Evolutionary conservation across 2,329 filamentous ascomycete species (phyloP), one percentile per base, ranked within the genome.

Genomic region (Aureobasidium zeae): DNA sequence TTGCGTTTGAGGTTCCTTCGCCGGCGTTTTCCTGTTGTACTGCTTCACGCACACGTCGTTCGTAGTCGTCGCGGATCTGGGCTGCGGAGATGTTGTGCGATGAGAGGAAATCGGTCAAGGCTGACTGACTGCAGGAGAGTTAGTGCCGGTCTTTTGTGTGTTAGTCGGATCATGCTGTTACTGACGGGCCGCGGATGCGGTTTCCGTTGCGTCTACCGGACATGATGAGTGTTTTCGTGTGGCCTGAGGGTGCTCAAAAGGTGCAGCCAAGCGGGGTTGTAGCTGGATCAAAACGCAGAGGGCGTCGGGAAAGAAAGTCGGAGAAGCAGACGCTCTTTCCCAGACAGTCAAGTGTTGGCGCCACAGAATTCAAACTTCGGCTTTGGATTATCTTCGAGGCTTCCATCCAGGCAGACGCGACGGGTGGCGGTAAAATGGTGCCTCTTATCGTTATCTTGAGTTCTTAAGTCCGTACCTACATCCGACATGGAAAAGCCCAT

Each of bases 21-120:
- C 52, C 57, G 12, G 52, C 54, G 16, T 61, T 58, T 22, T 57
- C 54, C 21, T 56, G 53, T 41, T 61, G 61, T 46, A 68, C 65
- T 29, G 70, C 69, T 50, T 73, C 64, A 52, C 64, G 63, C 15
- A 71, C 54, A 25, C 77, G 72, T 44, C 70, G 67, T 48, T 70
- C 68, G 55, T 77, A 75, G 39, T 77, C 75, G 52, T 74, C 65
- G 33, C 72, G 70, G 48, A 81, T 81, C 53, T 79, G 74, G 42
- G 68, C 67, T 3, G 77, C 77, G 16, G 76, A 84, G 51, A 86
- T 86, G 54, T 85, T 85, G 60, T 84, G 79, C 2, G 81, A 76
- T 15, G 43, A 29, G 20, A 50, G 64, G 53, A 81, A 83, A 55
- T 82, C 77, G 5, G 79, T 83, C 55, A 83, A 63, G 10, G 79